Base-by-base conservation (phyloP, 2,329 filamentous ascomycete species). In the Neonectria sp. region DNA sequence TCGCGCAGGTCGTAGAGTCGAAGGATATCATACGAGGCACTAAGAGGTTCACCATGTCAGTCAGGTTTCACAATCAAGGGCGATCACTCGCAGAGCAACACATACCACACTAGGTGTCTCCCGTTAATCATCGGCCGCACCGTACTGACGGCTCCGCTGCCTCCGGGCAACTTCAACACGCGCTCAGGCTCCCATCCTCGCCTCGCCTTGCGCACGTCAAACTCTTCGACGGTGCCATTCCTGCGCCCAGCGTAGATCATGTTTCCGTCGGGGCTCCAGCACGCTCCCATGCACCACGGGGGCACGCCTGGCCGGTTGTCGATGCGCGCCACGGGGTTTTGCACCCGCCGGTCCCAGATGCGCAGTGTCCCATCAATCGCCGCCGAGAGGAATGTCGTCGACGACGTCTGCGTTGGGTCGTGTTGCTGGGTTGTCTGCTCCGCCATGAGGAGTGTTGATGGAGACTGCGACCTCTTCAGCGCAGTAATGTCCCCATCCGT, bases 241-340 rank as follows among this genome's bases (percentile, higher is more conserved):
- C 96, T 88, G 31, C 96, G 87, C 0, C 96, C 96, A 0, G 93
- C 95, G 81, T 97, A 99, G 75, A 99, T 95, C 80, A 90, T 94
- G 81, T 98, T 98, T 15, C 96, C 96, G 78, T 98, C 93, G 0
- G 95, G 95, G 61, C 93, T 95, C 96, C 96, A 99, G 83, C 95
- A 97, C 1, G 95, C 94, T 72, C 94, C 95, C 91, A 97, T 98
- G 80, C 95, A 98, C 95, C 95, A 99, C 0, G 95, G 96, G 1
- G 96, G 95, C 1, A 94, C 93, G 21, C 91, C 90, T 12, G 90
- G 89, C 12, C 91, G 86, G 21, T 93, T 93, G 1, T 87, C 86
- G 63, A 98, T 95, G 31, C 91, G 90, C 3, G 96, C 95, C 2
- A 97, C 86, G 0, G 95, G 92, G 40, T 92, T 88, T 1, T 89